These are phyloP conservation scores for Hypoxylon cercidicola DNA, from an alignment of 495 filamentous ascomycete genomes.

Conservation along the genomic window DNA sequence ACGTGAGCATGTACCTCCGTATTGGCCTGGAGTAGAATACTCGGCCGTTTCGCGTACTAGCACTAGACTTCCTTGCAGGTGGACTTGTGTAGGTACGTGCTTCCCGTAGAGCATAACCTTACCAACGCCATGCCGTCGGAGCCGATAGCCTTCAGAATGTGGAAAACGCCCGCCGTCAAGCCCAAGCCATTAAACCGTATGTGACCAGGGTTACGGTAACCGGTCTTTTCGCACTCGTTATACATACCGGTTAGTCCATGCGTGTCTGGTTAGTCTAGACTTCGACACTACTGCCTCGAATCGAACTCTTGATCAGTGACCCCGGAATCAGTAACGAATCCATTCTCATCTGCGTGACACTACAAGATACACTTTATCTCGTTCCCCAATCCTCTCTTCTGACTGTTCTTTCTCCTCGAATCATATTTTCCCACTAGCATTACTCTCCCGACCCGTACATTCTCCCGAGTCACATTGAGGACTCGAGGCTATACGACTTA, in stretches of 20 bases:
- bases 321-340: constrained; percentile 8
- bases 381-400: constrained; percentile 27
- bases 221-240: constrained; percentile 22
- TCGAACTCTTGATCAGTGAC: not conserved
- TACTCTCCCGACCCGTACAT: constrained; percentile 39
- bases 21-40: constrained; percentile 26
- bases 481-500: constrained; percentile 24
- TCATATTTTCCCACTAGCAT: constrained; percentile 36
- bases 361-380: constrained; percentile 33
- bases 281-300: not conserved
- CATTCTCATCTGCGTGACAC: constrained; percentile 7
- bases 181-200: not conserved
- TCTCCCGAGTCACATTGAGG: constrained; percentile 12
- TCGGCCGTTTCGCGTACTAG: constrained; percentile 31
- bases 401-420: constrained; percentile 29
- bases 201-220: constrained; percentile 36
- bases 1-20: constrained; percentile 6
- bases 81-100: constrained; percentile 25
- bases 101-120: constrained; percentile 26
- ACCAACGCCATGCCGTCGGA: constrained; percentile 42
- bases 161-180: constrained; percentile 15
- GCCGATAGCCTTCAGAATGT: constrained; percentile 31
- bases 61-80: constrained; percentile 14
- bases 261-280: constrained; percentile 24
- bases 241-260: constrained; percentile 9